Percentiles rank a stretch among this genome's conserved stretches.
Evolutionary conservation across 768 basidiomycete genomes (phyloP).

Genomic region (Boletales sp.): DNA sequence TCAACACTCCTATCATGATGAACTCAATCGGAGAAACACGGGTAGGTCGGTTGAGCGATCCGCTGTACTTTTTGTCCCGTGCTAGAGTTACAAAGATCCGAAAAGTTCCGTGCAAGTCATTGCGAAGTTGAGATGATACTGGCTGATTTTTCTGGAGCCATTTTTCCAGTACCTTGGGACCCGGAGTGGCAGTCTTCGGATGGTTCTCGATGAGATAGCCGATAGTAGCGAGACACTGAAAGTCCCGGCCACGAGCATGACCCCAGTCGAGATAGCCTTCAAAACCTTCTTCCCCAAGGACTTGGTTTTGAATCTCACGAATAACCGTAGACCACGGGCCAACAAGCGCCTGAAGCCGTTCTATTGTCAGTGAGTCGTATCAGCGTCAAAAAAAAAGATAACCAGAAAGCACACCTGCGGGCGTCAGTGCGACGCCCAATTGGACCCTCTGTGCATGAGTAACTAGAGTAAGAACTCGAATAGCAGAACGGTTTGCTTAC

Average conservation of each 20-base stretch:
- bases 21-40: conserved; percentile 44
- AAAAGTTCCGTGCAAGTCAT: conserved; percentile 31
- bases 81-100: conserved; percentile 33
- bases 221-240: conserved; percentile 41
- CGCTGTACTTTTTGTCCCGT: conserved; percentile 29
- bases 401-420: conserved; percentile 36
- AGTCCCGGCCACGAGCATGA: conserved; percentile 43
- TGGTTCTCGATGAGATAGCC: conserved; percentile 30
- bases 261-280: conserved; percentile 41
- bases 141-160: conserved; percentile 32
- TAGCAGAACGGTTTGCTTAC: conserved; percentile 4
- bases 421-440: conserved; percentile 46
- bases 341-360: conserved; percentile 48
- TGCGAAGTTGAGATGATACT: conserved; percentile 25
- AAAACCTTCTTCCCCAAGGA: conserved; percentile 35
- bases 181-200: conserved; percentile 25
- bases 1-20: conserved; percentile 41
- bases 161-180: conserved; percentile 31
- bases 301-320: conserved; percentile 36
- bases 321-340: conserved; percentile 44
- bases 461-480: background rate
- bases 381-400: background rate
- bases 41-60: conserved; percentile 31
- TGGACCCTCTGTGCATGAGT: conserved; percentile 43
- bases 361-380: conserved; percentile 23